These are phyloP conservation scores for Eucalyptus pumila DNA, from an alignment of 345 rosid genomes.

Conservation along the genomic window DNA sequence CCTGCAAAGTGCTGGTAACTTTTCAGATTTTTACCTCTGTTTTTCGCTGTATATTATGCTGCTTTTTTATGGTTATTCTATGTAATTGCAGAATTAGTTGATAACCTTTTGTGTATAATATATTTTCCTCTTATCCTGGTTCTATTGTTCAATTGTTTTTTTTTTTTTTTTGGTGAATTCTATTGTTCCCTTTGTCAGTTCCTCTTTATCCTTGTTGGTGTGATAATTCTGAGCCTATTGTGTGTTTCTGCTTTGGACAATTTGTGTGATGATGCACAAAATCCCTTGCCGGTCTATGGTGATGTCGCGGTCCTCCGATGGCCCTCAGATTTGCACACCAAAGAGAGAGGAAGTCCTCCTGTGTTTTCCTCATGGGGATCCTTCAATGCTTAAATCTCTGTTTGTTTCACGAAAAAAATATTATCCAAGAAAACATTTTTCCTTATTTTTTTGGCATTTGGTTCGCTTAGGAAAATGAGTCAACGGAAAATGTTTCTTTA, in stretches of 20 bases:
- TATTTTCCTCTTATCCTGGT: not conserved
- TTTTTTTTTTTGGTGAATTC: too few species aligned
- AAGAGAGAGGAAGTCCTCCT: not conserved
- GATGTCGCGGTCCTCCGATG: not conserved
- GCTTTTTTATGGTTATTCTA: not conserved
- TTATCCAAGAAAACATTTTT: too few species aligned
- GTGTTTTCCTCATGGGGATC: not conserved
- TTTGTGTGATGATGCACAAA: not conserved
- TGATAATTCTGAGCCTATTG: not conserved
- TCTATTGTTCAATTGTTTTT: not conserved
- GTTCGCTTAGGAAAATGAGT: too few species aligned
- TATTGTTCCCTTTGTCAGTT: not conserved
- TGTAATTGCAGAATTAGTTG: not conserved
- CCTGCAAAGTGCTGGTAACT: slow-evolving; percentile 54
- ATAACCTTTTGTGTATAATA: not conserved
- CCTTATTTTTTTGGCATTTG: too few species aligned
- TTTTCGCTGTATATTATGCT: not conserved
- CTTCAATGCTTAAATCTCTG: not conserved
- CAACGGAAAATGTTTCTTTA: too few species aligned
- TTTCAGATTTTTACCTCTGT: not conserved
- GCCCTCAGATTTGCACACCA: not conserved
- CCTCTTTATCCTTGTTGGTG: not conserved
- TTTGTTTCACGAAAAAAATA: too few species aligned
- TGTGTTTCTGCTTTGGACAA: not conserved
- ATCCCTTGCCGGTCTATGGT: not conserved